Evolutionary conservation across 2,329 filamentous ascomycete genomes (phyloP).

Genomic region (Arthrobotrys entomopaga): DNA sequence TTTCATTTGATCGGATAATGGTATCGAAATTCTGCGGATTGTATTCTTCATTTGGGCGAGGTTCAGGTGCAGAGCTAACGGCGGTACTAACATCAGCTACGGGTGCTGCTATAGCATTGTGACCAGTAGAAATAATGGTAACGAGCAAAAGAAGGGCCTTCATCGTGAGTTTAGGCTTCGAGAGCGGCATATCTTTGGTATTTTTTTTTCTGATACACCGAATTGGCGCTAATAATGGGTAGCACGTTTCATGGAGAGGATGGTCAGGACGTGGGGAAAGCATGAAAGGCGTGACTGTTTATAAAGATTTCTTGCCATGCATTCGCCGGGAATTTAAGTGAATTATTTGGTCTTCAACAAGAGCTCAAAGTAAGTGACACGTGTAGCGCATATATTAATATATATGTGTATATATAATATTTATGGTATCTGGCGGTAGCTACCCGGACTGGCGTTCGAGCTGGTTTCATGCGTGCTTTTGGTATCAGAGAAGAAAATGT

Average conservation of each 20-base stretch:
- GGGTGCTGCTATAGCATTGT: constrained; percentile 24
- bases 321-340: constrained; percentile 9
- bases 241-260: constrained; percentile 25
- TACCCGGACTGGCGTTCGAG: constrained; percentile 18
- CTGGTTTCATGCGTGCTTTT: constrained; percentile 29
- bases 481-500: constrained; percentile 8
- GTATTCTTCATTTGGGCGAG: constrained; percentile 8
- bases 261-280: constrained; percentile 35
- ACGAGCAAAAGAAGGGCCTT: neutral
- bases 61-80: constrained; percentile 38
- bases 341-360: constrained; percentile 29
- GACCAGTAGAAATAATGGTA: constrained; percentile 12
- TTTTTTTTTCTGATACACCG: neutral
- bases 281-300: constrained; percentile 16
- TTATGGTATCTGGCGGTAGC: neutral
- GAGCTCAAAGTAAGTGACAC: constrained; percentile 48
- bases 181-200: constrained; percentile 9
- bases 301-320: constrained; percentile 19
- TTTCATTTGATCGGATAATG: neutral
- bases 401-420: too few species aligned
- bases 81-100: constrained; percentile 22
- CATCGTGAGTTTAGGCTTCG: neutral
- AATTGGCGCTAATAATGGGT: constrained; percentile 7
- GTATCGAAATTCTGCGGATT: neutral
- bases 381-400: neutral